Conservation (phyloP, 805 yeast species). For the Metschnikowia cubensis region DNA sequence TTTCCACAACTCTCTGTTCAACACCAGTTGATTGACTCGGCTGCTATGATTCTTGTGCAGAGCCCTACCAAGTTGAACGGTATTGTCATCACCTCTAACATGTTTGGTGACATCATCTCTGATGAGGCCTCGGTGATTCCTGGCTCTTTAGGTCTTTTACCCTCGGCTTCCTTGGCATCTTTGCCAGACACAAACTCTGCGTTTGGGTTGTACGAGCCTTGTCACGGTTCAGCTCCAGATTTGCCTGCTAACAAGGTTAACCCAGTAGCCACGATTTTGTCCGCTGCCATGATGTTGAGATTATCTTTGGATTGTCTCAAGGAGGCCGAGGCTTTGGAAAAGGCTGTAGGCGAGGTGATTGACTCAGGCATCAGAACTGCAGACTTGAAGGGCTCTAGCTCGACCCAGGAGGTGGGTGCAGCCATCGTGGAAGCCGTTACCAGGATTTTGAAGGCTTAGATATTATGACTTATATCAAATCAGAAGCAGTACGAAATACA, state of each 20-base stretch:
- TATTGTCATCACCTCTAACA: slow-evolving; percentile 85
- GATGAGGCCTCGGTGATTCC: slow-evolving; percentile 99
- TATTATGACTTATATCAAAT: too few relatives aligned
- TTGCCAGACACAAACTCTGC: slow-evolving; percentile 92
- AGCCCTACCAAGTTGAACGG: slow-evolving; percentile 91
- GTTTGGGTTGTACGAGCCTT: slow-evolving; percentile 95
- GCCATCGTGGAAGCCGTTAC: slow-evolving; percentile 77
- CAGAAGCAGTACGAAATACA: too few relatives aligned
- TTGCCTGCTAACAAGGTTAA: slow-evolving; percentile 82
- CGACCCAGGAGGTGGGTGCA: slow-evolving; percentile 91
- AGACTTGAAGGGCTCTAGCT: slow-evolving; percentile 79
- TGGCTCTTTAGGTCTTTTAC: slow-evolving; percentile 92
- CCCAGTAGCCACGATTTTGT: slow-evolving; percentile 91
- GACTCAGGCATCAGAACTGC: slow-evolving; percentile 87
- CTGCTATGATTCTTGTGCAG: slow-evolving; percentile 96
- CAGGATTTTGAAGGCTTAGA: slow-evolving; percentile 38
- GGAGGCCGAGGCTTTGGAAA: slow-evolving; percentile 85
- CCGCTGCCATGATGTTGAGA: slow-evolving; percentile 96
- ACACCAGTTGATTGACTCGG: slow-evolving; percentile 96
- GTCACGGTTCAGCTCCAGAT: slow-evolving; percentile 98
- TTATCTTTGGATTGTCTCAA: slow-evolving; percentile 76
- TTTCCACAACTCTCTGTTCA: slow-evolving; percentile 85
- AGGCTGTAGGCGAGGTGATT: slow-evolving; percentile 78
- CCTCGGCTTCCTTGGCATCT: slow-evolving; percentile 96
- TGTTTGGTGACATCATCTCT: slow-evolving; percentile 97